Base-by-base conservation (phyloP, 2,329 filamentous ascomycete species). In the Ustulina deusta region DNA sequence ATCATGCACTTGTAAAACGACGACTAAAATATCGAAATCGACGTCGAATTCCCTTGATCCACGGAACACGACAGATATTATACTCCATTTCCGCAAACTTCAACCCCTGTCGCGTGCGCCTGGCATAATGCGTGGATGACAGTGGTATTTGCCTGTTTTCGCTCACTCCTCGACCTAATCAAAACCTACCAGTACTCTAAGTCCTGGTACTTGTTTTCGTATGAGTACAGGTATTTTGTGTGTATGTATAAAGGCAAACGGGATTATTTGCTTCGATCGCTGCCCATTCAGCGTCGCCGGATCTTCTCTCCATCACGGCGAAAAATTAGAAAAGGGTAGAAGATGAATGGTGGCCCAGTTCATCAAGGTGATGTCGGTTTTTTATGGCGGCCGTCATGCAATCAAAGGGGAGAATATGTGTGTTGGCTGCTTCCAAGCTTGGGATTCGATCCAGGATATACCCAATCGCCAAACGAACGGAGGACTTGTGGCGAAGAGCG, bases 181-280 rank as follows among this genome's bases (percentile, higher is more conserved):
- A 25, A 52, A 65, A 48, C 17, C 42, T 38, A 40, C 36, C 34
- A 44, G 58, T 65, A 58, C 56, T 68, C 56, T 57, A 48, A 42
- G 57, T 42, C 56, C 58, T 46, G 56, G 59, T 27, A 20, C 46
- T 63, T 36, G 29, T 54, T 57, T 38, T 38, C 38, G 22, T 66
- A 61, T 40, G 48, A 44, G 29, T 63, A 69, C 49, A 69, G 11
- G 40, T 60, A 32, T 42, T 62, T 55, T 49, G 46, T 54, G 61
- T 56, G 22, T 58, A 51, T 51, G 52, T 57, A 61, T 46, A 62
- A 62, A 20, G 9, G 17, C 40, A 59, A 42, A 57, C 52, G 49
- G 42, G 56, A 56, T 49, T 59, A 63, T 51, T 40, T 55, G 15
- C 51, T 54, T 29, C 40, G 34, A 25, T 27, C 42, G 36, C 29